Evolutionary conservation across 208 protist species (phyloP), one percentile per base, ranked within the genome.

Genomic region (Crithidia sp.): DNA sequence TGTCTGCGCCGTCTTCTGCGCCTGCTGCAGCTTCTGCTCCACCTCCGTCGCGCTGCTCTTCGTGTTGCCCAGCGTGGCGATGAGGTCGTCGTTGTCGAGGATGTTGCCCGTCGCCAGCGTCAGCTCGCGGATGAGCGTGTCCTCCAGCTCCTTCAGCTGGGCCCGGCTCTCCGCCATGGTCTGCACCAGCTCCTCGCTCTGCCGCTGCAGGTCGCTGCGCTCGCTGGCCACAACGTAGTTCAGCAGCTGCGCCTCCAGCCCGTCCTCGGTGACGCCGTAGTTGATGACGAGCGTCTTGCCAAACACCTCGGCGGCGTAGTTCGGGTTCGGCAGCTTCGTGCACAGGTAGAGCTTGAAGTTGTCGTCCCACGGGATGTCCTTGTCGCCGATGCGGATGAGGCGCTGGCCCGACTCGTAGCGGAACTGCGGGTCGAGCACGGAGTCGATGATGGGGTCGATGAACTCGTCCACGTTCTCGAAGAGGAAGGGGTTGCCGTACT

Each of bases 381-480:
- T 99, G 82, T 98, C 96, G 40, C 96, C 95, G 43, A 99, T 94
- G 41, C 92, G 94, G 60, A 98, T 96, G 57, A 98, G 83, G 13
- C 80, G 78, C 70, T 97, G 92, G 13, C 90, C 92, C 1, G 84
- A 89, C 54, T 93, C 90, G 40, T 91, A 82, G 41, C 86, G 78
- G 72, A 99, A 97, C 77, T 99, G 96, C 71, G 99, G 98, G 72
- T 99, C 98, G 0, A 99, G 88, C 37, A 99, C 90, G 49, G 97
- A 94, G 84, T 99, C 98, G 57, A 99, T 95, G 67, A 99, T 98
- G 10, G 99, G 98, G 81, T 99, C 99, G 82, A 99, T 97, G 75
- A 98, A 98, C 87, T 99, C 98, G 79, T 99, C 98, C 13, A 99
- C 95, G 74, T 95, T 96, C 81, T 99, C 98, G 77, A 99, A 99